Percentiles rank a stretch among this genome's conserved stretches.
Conservation (phyloP, 169 alveolate genomes). For the Neospora caninum region DNA sequence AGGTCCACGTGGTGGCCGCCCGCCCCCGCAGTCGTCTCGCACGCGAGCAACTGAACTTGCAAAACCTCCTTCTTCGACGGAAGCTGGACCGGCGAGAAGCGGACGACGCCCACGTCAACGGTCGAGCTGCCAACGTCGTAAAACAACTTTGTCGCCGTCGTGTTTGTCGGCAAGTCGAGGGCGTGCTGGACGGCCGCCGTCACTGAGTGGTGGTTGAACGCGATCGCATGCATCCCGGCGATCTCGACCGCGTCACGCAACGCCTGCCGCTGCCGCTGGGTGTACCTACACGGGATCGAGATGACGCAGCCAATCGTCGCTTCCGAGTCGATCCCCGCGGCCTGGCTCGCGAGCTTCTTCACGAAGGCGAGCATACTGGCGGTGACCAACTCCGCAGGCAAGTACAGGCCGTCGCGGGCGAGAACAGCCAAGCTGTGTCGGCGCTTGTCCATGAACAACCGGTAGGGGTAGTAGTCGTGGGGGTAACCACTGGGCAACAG, state of each 20-base stretch:
- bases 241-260: constrained; percentile 66
- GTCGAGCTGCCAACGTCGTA: constrained; percentile 56
- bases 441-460: neutral
- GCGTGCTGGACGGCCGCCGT: constrained; percentile 71
- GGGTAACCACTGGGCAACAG: constrained; percentile 5
- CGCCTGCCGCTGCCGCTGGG: constrained; percentile 68
- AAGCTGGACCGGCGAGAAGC: neutral
- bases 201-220: constrained; percentile 49
- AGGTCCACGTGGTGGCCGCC: constrained; percentile 65
- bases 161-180: constrained; percentile 44
- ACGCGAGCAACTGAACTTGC: constrained; percentile 34
- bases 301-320: constrained; percentile 49
- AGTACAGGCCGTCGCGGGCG: constrained; percentile 14
- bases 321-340: neutral
- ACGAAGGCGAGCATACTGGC: constrained; percentile 42
- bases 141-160: constrained; percentile 39
- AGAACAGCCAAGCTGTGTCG: constrained; percentile 15
- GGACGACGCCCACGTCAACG: constrained; percentile 44
- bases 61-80: constrained; percentile 4
- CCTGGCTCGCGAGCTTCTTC: constrained; percentile 30
- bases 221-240: constrained; percentile 59
- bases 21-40: neutral
- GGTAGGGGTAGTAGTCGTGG: constrained; percentile 25
- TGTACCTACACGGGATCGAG: constrained; percentile 61
- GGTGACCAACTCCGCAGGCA: constrained; percentile 54